Conservation (phyloP, 352 stramenopile genomes). For the Phytophthora sp. region DNA sequence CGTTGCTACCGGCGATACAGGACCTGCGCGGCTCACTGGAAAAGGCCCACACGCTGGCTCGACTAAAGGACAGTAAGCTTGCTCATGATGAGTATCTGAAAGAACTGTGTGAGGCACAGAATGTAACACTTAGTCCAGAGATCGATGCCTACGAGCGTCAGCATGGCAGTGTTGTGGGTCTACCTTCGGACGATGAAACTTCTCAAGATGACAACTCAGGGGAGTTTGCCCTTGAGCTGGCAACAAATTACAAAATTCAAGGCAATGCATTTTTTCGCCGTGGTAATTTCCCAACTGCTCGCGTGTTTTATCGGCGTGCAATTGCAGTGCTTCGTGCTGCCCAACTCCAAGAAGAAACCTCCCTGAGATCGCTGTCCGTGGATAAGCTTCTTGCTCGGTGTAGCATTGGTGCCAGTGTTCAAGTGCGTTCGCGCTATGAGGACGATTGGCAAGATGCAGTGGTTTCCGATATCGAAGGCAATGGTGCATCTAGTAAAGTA, state of each 20-base stretch:
- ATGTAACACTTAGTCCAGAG: conserved; percentile 38
- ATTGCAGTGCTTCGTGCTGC: conserved; percentile 53
- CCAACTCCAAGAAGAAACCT: conserved; percentile 53
- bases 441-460: conserved; percentile 57
- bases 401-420: conserved; percentile 62
- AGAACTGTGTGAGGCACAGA: conserved; percentile 49
- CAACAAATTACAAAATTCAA: conserved; percentile 47
- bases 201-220: background rate
- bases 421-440: conserved; percentile 32
- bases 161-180: conserved; percentile 58
- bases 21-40: conserved; percentile 70
- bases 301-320: conserved; percentile 67
- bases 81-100: conserved; percentile 52
- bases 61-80: conserved; percentile 41
- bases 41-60: conserved; percentile 45
- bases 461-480: conserved; percentile 64
- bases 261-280: conserved; percentile 71
- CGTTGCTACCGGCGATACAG: conserved; percentile 32
- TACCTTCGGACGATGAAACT: conserved; percentile 37
- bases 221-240: conserved; percentile 26
- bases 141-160: conserved; percentile 62
- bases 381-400: conserved; percentile 43
- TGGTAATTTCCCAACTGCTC: conserved; percentile 62
- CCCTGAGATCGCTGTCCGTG: conserved; percentile 33
- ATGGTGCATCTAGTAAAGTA: conserved; percentile 36